Conservation (phyloP, 2,329 filamentous ascomycete species). For the Scedosporium apiospermum region DNA sequence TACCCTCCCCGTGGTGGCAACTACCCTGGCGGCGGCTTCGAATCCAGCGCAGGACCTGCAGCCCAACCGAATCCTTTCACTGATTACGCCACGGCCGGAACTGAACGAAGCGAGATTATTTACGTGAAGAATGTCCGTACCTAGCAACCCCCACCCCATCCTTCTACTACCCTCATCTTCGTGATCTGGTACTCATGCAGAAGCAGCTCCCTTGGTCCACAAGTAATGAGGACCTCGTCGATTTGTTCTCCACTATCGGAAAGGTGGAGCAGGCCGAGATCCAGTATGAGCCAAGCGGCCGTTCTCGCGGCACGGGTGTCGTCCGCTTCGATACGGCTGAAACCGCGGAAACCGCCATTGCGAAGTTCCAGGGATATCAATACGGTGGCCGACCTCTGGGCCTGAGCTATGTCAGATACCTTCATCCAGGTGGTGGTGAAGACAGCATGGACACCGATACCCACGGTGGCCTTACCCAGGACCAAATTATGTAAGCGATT, state of each 20-base stretch:
- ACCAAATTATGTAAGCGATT: constrained; percentile 79
- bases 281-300: constrained; percentile 93
- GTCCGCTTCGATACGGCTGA: constrained; percentile 79
- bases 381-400: constrained; percentile 93
- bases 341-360: constrained; percentile 86
- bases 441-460: constrained; percentile 69
- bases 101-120: constrained; percentile 74
- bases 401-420: constrained; percentile 88
- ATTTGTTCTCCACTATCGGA: constrained; percentile 94
- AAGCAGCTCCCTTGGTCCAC: constrained; percentile 91
- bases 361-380: constrained; percentile 96
- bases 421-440: constrained; percentile 52
- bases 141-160: background rate
- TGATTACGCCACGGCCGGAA: constrained; percentile 79
- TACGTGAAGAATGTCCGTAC: constrained; percentile 90
- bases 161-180: background rate
- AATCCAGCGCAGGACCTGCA: constrained; percentile 36
- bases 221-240: constrained; percentile 93
- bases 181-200: background rate
- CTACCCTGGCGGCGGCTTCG: constrained; percentile 26
- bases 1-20: constrained; percentile 24
- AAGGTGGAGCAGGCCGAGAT: constrained; percentile 99
- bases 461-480: constrained; percentile 73
- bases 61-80: constrained; percentile 82
- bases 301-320: constrained; percentile 92